phyloP scores from a whole-genome alignment of 2,329 filamentous ascomycete species.

The Scorias spongiosa region DNA sequence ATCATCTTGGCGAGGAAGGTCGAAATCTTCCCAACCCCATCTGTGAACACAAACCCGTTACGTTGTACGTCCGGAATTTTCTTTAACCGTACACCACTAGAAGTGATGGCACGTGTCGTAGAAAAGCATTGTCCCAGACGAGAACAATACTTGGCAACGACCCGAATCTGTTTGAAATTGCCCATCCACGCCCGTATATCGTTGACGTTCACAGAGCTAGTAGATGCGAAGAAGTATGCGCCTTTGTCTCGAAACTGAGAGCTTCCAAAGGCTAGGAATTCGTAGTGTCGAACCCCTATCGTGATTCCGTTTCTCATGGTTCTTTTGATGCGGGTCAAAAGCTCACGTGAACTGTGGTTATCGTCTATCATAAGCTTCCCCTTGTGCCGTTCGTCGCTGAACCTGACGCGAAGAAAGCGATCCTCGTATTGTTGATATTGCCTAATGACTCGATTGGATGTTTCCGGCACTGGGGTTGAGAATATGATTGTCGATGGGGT shows the following conservation, averaged over 20 bases:
- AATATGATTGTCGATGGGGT: slow-evolving; percentile 76
- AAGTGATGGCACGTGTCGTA: slow-evolving; percentile 62
- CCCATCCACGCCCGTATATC: slow-evolving; percentile 81
- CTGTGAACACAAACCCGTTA: slow-evolving; percentile 62
- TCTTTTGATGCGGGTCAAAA: slow-evolving; percentile 60
- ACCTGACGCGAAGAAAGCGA: slow-evolving; percentile 76
- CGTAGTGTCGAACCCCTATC: slow-evolving; percentile 67
- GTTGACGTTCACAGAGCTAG: slow-evolving; percentile 49
- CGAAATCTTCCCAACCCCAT: slow-evolving; percentile 91
- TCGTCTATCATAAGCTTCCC: slow-evolving; percentile 22
- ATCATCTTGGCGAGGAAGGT: slow-evolving; percentile 58
- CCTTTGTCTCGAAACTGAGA: slow-evolving; percentile 87
- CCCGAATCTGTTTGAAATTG: slow-evolving; percentile 61
- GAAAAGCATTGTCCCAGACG: slow-evolving; percentile 91
- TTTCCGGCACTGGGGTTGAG: slow-evolving; percentile 63
- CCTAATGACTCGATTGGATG: slow-evolving; percentile 74
- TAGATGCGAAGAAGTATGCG: slow-evolving; percentile 80
- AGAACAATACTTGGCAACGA: slow-evolving; percentile 80
- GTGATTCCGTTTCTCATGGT: slow-evolving; percentile 63
- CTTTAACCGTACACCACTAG: slow-evolving; percentile 42
- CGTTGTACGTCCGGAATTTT: slow-evolving; percentile 54
- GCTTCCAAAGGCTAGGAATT: slow-evolving; percentile 88
- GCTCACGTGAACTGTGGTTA: slow-evolving; percentile 22
- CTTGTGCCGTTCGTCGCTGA: slow-evolving; percentile 60
- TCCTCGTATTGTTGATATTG: slow-evolving; percentile 54